phyloP scores from a whole-genome alignment of 805 yeast genomes.

The Cyberlindnera maclurae region DNA sequence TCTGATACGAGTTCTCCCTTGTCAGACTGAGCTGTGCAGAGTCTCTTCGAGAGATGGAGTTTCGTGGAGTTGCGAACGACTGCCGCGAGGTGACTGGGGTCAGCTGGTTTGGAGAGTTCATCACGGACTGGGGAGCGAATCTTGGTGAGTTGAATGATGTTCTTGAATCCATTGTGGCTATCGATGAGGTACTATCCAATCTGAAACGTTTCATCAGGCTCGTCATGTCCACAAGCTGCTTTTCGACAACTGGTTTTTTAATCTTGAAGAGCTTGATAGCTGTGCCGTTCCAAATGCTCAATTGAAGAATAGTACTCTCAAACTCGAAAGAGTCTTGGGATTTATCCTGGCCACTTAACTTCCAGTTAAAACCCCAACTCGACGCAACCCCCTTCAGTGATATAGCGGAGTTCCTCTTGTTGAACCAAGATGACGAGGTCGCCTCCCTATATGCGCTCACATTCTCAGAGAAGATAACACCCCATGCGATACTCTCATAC shows the following conservation, averaged over 20 bases:
- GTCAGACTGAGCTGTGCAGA: conserved; percentile 14
- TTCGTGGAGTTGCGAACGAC: conserved; percentile 23
- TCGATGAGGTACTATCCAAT: conserved; percentile 24
- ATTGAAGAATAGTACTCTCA: conserved; percentile 15
- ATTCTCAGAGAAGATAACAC: conserved; percentile 38
- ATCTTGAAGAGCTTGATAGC: conserved; percentile 26
- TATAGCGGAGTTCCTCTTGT: conserved; percentile 17
- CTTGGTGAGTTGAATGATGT: conserved; percentile 6
- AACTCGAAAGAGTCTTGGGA: conserved; percentile 8
- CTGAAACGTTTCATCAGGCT: conserved; percentile 32
- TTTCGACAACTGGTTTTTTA: conserved; percentile 31
- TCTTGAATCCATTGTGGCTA: conserved; percentile 14
- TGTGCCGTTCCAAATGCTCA: conserved; percentile 18
- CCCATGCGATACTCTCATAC: conserved; percentile 66
- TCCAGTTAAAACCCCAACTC: conserved; percentile 31
- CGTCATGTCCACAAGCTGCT: conserved; percentile 35
- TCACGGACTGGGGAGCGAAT: conserved; percentile 9
- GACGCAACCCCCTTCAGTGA: conserved; percentile 29
- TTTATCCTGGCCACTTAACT: conserved; percentile 3
- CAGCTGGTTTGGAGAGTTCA: conserved; percentile 20
- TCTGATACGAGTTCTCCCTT: conserved; percentile 13
- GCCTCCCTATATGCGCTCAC: conserved; percentile 9
- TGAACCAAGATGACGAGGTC: conserved; percentile 19
- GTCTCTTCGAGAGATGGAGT: conserved; percentile 15
- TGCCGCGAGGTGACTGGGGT: conserved; percentile 25